These are phyloP conservation scores for Auricularia sp. DNA, from an alignment of 768 basidiomycete genomes.

Conservation along the genomic window DNA sequence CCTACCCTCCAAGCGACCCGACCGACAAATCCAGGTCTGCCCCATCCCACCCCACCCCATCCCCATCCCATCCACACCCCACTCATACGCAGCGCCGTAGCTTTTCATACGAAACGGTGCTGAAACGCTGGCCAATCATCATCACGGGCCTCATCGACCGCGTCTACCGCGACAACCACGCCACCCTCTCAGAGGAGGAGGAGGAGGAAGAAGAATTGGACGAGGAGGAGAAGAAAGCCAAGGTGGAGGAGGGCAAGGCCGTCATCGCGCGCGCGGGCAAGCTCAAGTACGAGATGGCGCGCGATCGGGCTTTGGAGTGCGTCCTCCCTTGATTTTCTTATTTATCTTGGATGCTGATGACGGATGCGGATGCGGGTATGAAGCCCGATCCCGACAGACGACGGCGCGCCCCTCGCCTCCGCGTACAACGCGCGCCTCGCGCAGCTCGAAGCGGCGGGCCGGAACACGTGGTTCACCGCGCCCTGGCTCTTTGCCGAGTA, in stretches of 20 bases:
- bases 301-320: slow-evolving; percentile 61
- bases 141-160: slow-evolving; percentile 72
- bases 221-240: slow-evolving; percentile 21
- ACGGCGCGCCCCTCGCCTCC: slow-evolving; percentile 58
- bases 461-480: slow-evolving; percentile 79
- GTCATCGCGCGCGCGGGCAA: slow-evolving; percentile 66
- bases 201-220: slow-evolving; percentile 19
- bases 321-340: no score
- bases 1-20: slow-evolving; percentile 66
- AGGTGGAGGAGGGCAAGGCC: slow-evolving; percentile 61
- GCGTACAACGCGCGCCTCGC: slow-evolving; percentile 71
- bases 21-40: slow-evolving; percentile 50
- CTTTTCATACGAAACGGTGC: slow-evolving; percentile 44
- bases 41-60: no score
- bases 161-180: slow-evolving; percentile 59
- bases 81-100: no score
- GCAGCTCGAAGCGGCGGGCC: slow-evolving; percentile 32
- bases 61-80: no score
- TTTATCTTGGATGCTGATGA: no score
- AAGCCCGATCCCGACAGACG: slow-evolving; percentile 29
- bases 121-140: slow-evolving; percentile 60
- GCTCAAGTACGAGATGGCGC: slow-evolving; percentile 83
- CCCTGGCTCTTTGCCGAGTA: slow-evolving; percentile 74
- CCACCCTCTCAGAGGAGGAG: slow-evolving; percentile 44
- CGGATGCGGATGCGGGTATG: no score